phyloP scores from a whole-genome alignment of 176 grass and related monocot genomes.

The Luzula sylvatica region DNA sequence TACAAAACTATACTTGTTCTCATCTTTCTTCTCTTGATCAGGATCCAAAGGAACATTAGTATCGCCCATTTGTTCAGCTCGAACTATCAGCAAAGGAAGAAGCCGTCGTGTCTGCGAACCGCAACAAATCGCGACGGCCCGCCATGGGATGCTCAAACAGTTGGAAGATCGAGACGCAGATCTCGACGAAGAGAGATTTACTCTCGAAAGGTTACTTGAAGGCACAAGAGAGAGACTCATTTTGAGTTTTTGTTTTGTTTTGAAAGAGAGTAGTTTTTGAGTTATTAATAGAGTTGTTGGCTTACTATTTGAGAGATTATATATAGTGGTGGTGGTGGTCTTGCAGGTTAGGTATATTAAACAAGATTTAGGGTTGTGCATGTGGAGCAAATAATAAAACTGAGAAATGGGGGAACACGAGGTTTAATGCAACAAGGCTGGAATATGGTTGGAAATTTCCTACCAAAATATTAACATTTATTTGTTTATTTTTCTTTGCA shows the following conservation, averaged over 20 bases:
- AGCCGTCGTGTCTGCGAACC: background rate
- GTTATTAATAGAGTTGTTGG: background rate
- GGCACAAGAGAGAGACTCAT: conserved; percentile 4
- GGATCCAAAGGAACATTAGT: background rate
- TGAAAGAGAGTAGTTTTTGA: background rate
- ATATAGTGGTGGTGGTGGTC: background rate
- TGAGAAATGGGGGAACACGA: too few species aligned
- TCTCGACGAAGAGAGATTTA: background rate
- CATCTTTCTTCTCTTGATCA: background rate
- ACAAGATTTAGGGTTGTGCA: too few species aligned
- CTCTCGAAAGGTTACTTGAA: background rate
- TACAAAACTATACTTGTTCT: background rate
- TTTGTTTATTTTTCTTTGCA: too few species aligned
- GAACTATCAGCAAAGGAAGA: background rate
- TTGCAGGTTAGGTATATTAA: too few species aligned
- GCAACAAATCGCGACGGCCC: background rate
- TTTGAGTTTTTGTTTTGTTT: background rate
- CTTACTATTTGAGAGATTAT: background rate
- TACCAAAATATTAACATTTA: too few species aligned
- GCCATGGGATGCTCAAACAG: conserved; percentile 4
- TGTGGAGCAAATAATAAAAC: too few species aligned
- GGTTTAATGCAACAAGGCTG: too few species aligned
- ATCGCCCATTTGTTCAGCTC: background rate
- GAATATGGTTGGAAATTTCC: too few species aligned
- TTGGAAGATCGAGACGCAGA: background rate